Percentiles rank a stretch among this genome's conserved stretches.
These are phyloP conservation scores for Vanilla planifolia DNA, from an alignment of 106 monocot genomes.

Conservation along the genomic window DNA sequence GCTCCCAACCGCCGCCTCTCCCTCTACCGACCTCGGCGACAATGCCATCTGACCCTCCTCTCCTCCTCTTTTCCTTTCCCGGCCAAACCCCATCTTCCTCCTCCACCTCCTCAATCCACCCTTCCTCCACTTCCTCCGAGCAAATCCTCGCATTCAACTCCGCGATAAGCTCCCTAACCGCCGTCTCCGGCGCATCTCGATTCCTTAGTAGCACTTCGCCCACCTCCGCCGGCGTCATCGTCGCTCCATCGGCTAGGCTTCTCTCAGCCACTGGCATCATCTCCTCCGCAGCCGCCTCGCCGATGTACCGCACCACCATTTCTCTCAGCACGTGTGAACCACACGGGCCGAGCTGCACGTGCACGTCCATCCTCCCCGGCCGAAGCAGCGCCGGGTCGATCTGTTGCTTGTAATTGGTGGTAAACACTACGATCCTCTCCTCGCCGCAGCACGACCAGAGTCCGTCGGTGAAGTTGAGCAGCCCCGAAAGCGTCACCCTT, in stretches of 20 bases:
- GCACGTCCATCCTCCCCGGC: conserved; percentile 67
- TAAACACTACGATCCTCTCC: conserved; percentile 79
- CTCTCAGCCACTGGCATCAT: conserved; percentile 37
- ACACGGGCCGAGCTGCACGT: conserved; percentile 46
- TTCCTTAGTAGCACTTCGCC: conserved; percentile 74
- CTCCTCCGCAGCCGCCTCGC: conserved; percentile 14
- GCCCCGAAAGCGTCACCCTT: conserved; percentile 72
- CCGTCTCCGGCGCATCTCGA: conserved; percentile 38
- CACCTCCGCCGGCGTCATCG: conserved; percentile 80
- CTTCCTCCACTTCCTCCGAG: conserved; percentile 6
- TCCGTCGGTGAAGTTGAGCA: conserved; percentile 90
- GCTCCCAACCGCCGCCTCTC: conserved; percentile 45
- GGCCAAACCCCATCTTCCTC: not conserved
- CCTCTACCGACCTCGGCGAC: conserved; percentile 10
- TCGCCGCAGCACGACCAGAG: conserved; percentile 93
- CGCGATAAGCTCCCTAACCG: conserved; percentile 47
- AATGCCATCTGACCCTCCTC: not conserved
- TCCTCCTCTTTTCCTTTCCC: conserved; percentile 36
- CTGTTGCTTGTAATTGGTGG: conserved; percentile 63
- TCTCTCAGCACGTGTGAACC: conserved; percentile 51
- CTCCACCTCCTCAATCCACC: conserved; percentile 20
- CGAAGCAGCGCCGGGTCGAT: conserved; percentile 63
- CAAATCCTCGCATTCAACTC: conserved; percentile 46
- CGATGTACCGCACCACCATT: conserved; percentile 48
- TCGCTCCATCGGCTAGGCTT: conserved; percentile 40